Evolutionary conservation across 1,284 basidiomycete genomes (phyloP).

Genomic region (Xanthoconium separans): DNA sequence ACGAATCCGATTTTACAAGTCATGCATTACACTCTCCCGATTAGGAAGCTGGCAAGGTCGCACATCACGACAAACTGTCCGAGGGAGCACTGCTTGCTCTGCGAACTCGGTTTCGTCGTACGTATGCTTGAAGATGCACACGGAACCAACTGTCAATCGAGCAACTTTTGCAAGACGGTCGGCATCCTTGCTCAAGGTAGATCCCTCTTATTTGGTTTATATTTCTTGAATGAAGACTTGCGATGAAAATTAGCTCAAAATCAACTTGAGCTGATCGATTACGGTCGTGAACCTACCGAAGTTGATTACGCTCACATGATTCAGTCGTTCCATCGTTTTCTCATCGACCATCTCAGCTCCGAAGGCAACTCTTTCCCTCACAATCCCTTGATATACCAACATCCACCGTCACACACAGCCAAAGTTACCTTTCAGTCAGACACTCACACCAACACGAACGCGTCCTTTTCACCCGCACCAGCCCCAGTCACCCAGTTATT

Average conservation of each 20-base stretch:
- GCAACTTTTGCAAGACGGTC: conserved; percentile 95
- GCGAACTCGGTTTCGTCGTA: conserved; percentile 94
- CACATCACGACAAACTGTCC: conserved; percentile 89
- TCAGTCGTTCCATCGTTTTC: conserved; percentile 93
- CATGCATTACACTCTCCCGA: conserved; percentile 81
- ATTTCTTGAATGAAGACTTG: not conserved
- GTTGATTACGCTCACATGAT: conserved; percentile 87
- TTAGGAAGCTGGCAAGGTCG: conserved; percentile 83
- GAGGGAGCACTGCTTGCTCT: conserved; percentile 89
- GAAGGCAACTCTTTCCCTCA: conserved; percentile 67
- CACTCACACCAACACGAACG: conserved; percentile 6
- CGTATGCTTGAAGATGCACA: conserved; percentile 95
- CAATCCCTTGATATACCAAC: conserved; percentile 54
- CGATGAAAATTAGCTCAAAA: conserved; percentile 51
- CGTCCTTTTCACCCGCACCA: conserved; percentile 40
- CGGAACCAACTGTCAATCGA: conserved; percentile 94
- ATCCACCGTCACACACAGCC: conserved; percentile 22
- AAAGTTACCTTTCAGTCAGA: conserved; percentile 15
- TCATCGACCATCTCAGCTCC: conserved; percentile 76
- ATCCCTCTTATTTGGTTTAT: not conserved
- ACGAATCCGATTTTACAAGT: conserved; percentile 92
- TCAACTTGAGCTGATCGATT: conserved; percentile 89
- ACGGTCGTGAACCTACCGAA: conserved; percentile 70
- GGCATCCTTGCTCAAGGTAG: conserved; percentile 77
- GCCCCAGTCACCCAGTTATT: conserved; percentile 80